Percentiles rank a stretch among this genome's conserved stretches.
phyloP scores from a whole-genome alignment of 257 asterid genomes.

The Ilex asprella region DNA sequence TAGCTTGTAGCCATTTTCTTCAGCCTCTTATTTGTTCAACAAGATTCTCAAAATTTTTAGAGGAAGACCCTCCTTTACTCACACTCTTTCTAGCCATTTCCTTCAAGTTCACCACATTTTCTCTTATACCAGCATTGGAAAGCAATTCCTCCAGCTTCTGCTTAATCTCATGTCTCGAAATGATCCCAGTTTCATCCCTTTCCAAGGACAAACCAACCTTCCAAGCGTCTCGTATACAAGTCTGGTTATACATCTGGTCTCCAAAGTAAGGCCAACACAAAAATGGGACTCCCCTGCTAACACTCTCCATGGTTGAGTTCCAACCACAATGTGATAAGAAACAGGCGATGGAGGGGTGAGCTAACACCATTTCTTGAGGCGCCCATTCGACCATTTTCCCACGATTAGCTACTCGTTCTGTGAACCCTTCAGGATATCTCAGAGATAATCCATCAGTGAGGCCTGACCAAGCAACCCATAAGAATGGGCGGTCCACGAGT shows the following conservation, averaged over 20 bases:
- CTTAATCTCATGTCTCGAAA: slow-evolving; percentile 36
- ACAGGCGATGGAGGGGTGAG: slow-evolving; percentile 43
- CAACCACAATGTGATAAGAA: slow-evolving; percentile 63
- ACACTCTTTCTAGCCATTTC: slow-evolving; percentile 31
- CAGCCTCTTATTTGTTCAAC: slow-evolving; percentile 12
- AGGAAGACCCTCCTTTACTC: slow-evolving; percentile 35
- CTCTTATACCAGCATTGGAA: slow-evolving; percentile 20
- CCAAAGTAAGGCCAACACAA: slow-evolving; percentile 67
- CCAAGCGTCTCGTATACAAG: slow-evolving; percentile 45
- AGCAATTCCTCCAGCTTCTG: slow-evolving; percentile 29
- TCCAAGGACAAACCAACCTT: slow-evolving; percentile 32
- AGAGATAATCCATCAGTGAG: slow-evolving; percentile 12
- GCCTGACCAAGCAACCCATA: slow-evolving; percentile 51
- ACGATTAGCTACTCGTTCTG: slow-evolving; percentile 17
- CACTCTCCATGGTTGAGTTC: slow-evolving; percentile 54
- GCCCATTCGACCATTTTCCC: slow-evolving; percentile 68
- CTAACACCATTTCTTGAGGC: slow-evolving; percentile 50
- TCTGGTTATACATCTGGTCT: slow-evolving; percentile 45
- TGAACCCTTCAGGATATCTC: slow-evolving; percentile 16
- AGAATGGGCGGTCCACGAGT: slow-evolving; percentile 33
- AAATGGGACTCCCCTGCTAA: slow-evolving; percentile 51
- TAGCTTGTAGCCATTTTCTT: neutral
- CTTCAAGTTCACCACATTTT: slow-evolving; percentile 30
- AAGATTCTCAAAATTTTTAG: slow-evolving; percentile 11
- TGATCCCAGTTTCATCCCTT: slow-evolving; percentile 29